Percentiles rank a stretch among this genome's conserved stretches.
Evolutionary conservation across 176 grass and related monocot species (phyloP).

Genomic region (Carex kokanica): DNA sequence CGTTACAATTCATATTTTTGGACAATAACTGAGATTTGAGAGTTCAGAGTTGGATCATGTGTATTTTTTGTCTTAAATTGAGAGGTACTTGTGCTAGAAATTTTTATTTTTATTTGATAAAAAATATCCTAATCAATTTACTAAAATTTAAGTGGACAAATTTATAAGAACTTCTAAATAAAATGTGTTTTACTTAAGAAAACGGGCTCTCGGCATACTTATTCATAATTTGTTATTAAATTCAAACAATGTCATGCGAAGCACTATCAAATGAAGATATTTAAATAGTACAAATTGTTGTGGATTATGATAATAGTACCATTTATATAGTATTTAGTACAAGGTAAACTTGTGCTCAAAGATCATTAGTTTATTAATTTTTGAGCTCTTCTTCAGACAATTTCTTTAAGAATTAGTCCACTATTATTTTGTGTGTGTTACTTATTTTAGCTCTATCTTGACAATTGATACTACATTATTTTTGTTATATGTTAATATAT

Average conservation of each 20-base stretch:
- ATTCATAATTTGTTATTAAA: neutral
- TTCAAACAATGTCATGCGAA: neutral
- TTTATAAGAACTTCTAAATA: neutral
- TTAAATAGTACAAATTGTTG: neutral
- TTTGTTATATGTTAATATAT: neutral
- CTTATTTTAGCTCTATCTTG: neutral
- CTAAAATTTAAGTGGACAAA: neutral
- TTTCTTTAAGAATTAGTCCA: neutral
- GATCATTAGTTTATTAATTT: neutral
- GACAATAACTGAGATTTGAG: neutral
- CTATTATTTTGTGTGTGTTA: neutral
- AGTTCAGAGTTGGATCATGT: neutral
- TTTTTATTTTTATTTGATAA: neutral
- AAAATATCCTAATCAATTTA: neutral
- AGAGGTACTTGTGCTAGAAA: neutral
- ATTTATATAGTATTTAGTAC: neutral
- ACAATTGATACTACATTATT: neutral
- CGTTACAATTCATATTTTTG: neutral
- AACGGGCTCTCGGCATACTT: neutral
- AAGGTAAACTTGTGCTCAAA: neutral
- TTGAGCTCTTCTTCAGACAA: neutral
- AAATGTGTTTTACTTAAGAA: neutral
- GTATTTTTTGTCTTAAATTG: neutral
- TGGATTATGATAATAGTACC: neutral
- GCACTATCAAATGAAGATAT: neutral